These are phyloP conservation scores for Talaromyces trachyspermus DNA, from an alignment of 495 filamentous ascomycete species.

Conservation along the genomic window DNA sequence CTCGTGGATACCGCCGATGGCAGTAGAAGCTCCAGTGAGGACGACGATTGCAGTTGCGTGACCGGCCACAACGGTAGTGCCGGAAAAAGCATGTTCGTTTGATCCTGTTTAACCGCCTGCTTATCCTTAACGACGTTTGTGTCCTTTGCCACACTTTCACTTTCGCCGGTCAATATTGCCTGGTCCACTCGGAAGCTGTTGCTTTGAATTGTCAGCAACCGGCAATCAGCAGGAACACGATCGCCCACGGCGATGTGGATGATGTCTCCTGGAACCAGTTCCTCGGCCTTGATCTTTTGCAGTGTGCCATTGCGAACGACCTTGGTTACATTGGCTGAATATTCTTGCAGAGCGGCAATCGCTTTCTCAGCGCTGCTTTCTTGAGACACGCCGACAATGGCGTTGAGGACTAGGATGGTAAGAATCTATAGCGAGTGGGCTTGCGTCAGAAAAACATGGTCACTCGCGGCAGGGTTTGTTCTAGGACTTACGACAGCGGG, in stretches of 20 bases:
- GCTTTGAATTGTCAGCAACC: conserved; percentile 84
- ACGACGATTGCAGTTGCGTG: conserved; percentile 90
- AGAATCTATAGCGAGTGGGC: no score
- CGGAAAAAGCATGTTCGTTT: conserved; percentile 98
- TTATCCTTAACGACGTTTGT: conserved; percentile 58
- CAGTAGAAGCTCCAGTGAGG: conserved; percentile 82
- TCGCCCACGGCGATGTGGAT: conserved; percentile 86
- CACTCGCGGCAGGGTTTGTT: background rate
- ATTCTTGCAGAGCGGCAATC: conserved; percentile 97
- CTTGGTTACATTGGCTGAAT: conserved; percentile 96
- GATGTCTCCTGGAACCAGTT: conserved; percentile 93
- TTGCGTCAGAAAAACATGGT: conserved; percentile 10
- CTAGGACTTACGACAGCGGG: conserved; percentile 72
- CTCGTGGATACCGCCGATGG: conserved; percentile 98
- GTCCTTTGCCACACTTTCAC: conserved; percentile 93
- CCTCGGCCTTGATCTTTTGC: conserved; percentile 79
- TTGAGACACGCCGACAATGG: conserved; percentile 95
- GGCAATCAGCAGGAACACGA: conserved; percentile 93
- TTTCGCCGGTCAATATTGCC: conserved; percentile 95
- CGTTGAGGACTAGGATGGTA: conserved; percentile 93
- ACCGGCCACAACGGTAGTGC: conserved; percentile 93
- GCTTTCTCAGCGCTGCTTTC: conserved; percentile 98
- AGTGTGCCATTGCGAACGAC: conserved; percentile 73
- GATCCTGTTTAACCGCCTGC: conserved; percentile 93
- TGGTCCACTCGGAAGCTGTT: conserved; percentile 96